phyloP scores from a whole-genome alignment of 139 green algal genomes.

The Closterium sp. region DNA sequence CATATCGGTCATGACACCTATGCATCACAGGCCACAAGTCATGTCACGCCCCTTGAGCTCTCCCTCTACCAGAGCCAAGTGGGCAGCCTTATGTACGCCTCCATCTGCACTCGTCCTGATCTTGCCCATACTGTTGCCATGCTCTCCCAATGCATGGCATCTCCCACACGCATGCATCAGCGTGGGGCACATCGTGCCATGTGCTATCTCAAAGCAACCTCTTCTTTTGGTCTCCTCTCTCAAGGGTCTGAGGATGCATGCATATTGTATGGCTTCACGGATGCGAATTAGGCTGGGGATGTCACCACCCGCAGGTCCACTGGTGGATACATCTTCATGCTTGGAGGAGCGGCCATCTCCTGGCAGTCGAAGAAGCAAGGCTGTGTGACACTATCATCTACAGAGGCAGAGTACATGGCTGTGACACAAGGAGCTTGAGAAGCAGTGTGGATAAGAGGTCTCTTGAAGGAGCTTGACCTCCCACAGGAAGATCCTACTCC shows the following conservation, averaged over 20 bases:
- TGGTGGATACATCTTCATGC: conserved; percentile 7
- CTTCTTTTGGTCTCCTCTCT: not conserved
- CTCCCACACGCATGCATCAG: conserved; percentile 5
- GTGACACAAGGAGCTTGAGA: not conserved
- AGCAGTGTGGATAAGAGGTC: not conserved
- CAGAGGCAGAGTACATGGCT: conserved; percentile 22
- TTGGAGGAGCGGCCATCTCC: conserved; percentile 1
- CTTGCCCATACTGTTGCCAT: not conserved
- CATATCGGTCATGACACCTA: no score
- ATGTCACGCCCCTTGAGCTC: no score
- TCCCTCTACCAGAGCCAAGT: no score
- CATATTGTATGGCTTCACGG: not conserved
- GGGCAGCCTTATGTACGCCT: no score
- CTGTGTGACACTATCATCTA: not conserved
- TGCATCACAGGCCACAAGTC: no score
- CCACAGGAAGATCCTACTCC: not conserved
- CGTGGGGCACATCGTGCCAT: not conserved
- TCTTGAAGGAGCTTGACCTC: not conserved
- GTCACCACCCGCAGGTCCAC: conserved; percentile 7
- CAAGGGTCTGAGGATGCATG: not conserved
- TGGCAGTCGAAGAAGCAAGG: not conserved
- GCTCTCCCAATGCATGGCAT: conserved; percentile 2
- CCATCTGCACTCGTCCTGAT: no score
- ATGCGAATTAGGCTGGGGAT: conserved; percentile 18
- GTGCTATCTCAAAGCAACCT: conserved; percentile 9